phyloP scores from a whole-genome alignment of 73 alveolate species.

The Paramecium pentaurelia region DNA sequence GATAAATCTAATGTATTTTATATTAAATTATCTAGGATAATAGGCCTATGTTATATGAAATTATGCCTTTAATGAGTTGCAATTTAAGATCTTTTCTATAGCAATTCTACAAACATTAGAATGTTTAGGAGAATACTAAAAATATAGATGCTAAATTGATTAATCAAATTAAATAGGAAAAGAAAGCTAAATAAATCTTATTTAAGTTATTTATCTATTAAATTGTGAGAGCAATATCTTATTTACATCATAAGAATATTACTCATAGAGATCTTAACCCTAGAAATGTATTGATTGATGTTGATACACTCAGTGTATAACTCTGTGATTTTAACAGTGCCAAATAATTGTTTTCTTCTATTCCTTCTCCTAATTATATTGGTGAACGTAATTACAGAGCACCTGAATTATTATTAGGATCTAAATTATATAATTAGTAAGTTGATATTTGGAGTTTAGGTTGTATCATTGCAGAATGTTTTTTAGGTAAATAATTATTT shows the following conservation, averaged over 20 bases:
- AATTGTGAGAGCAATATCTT: constrained; percentile 46
- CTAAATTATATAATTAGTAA: constrained; percentile 66
- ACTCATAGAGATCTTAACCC: constrained; percentile 61
- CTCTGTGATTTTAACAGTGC: constrained; percentile 49
- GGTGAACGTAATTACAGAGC: constrained; percentile 73
- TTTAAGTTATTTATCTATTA: constrained; percentile 36
- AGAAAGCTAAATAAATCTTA: constrained; percentile 9
- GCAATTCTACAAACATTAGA: not conserved
- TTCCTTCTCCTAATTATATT: not conserved
- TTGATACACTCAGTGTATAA: not conserved
- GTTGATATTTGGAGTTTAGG: constrained; percentile 94
- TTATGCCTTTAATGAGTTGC: constrained; percentile 43
- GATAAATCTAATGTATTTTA: not conserved
- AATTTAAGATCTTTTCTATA: not conserved
- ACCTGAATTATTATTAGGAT: constrained; percentile 84
- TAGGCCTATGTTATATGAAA: not conserved
- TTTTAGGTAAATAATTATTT: constrained; percentile 75
- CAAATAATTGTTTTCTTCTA: not conserved
- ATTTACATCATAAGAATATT: constrained; percentile 46
- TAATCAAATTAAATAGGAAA: not conserved
- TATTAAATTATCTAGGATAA: not conserved
- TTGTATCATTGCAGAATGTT: constrained; percentile 82
- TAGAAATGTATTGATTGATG: constrained; percentile 47
- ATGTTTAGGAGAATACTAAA: not conserved
- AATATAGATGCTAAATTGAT: not conserved